These are phyloP conservation scores for Aureobasidium sp. DNA, from an alignment of 2,329 filamentous ascomycete genomes.

Conservation along the genomic window DNA sequence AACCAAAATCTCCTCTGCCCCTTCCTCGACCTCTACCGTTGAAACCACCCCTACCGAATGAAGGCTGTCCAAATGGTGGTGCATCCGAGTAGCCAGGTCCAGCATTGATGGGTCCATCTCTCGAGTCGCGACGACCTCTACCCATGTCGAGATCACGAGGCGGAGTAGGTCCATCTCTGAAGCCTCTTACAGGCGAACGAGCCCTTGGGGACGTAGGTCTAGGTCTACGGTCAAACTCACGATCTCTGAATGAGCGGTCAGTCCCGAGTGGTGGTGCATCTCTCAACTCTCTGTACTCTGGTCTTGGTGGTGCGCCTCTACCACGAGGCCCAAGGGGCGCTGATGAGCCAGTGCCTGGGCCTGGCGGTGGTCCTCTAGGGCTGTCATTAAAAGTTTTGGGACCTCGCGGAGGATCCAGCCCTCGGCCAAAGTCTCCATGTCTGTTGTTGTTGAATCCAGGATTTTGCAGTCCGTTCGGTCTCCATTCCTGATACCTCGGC, in stretches of 20 bases:
- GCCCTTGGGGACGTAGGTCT: slow-evolving; percentile 56
- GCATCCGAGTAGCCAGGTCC: slow-evolving; percentile 65
- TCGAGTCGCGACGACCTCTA: slow-evolving; percentile 59
- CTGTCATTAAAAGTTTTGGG: slow-evolving; percentile 72
- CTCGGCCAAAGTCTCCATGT: slow-evolving; percentile 22
- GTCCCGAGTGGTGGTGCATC: slow-evolving; percentile 53
- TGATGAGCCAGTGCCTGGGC: slow-evolving; percentile 23
- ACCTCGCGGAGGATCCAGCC: slow-evolving; percentile 64
- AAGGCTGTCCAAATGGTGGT: slow-evolving; percentile 47
- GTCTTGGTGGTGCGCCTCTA: slow-evolving; percentile 49
- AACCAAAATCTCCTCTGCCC: slow-evolving; percentile 46
- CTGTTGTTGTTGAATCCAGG: slow-evolving; percentile 23
- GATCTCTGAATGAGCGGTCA: slow-evolving; percentile 49
- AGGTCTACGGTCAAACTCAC: slow-evolving; percentile 47
- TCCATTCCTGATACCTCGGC: slow-evolving; percentile 63
- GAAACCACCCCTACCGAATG: slow-evolving; percentile 48
- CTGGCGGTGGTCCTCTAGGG: slow-evolving; percentile 29
- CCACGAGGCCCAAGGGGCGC: slow-evolving; percentile 49
- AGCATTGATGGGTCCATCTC: slow-evolving; percentile 66
- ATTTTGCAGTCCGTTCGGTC: slow-evolving; percentile 51
- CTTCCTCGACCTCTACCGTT: slow-evolving; percentile 45
- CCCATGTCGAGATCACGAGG: slow-evolving; percentile 60
- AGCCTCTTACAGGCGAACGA: slow-evolving; percentile 54
- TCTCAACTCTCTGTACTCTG: slow-evolving; percentile 56
- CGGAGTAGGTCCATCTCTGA: slow-evolving; percentile 52